Percentiles rank a stretch among this genome's conserved stretches.
Conservation (phyloP, 306 rosid species). For the Acmispon strigosus region DNA sequence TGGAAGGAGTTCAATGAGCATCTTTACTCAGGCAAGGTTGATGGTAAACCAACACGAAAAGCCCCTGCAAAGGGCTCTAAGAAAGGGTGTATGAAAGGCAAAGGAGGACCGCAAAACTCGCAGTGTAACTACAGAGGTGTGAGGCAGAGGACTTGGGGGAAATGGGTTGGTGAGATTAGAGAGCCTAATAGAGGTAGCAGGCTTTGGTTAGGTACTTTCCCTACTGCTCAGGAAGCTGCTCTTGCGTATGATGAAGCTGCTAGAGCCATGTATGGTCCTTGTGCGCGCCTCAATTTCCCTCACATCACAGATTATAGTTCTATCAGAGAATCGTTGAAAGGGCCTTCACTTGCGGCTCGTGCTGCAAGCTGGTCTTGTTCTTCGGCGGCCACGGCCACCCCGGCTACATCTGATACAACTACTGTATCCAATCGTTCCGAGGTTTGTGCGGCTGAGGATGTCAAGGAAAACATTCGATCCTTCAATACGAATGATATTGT, state of each 20-base stretch:
- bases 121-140: slow-evolving; percentile 80
- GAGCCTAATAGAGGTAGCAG: slow-evolving; percentile 75
- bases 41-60: slow-evolving; percentile 31
- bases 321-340: slow-evolving; percentile 23
- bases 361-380: slow-evolving; percentile 35
- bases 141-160: slow-evolving; percentile 98
- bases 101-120: slow-evolving; percentile 89
- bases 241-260: slow-evolving; percentile 87
- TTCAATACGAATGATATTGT: neutral
- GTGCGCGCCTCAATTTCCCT: slow-evolving; percentile 80
- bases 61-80: slow-evolving; percentile 86
- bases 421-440: slow-evolving; percentile 52
- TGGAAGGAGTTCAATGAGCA: slow-evolving; percentile 61
- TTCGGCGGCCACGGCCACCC: slow-evolving; percentile 32
- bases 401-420: slow-evolving; percentile 39
- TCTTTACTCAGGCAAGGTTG: slow-evolving; percentile 21
- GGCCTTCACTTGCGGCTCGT: slow-evolving; percentile 15
- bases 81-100: slow-evolving; percentile 99
- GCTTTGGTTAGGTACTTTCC: slow-evolving; percentile 83
- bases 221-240: slow-evolving; percentile 69
- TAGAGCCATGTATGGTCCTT: slow-evolving; percentile 73
- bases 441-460: slow-evolving; percentile 45
- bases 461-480: neutral
- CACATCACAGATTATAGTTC: slow-evolving; percentile 22
- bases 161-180: slow-evolving; percentile 93